Evolutionary conservation across 352 stramenopile genomes (phyloP).

Genomic region (Plasmopara muralis): DNA sequence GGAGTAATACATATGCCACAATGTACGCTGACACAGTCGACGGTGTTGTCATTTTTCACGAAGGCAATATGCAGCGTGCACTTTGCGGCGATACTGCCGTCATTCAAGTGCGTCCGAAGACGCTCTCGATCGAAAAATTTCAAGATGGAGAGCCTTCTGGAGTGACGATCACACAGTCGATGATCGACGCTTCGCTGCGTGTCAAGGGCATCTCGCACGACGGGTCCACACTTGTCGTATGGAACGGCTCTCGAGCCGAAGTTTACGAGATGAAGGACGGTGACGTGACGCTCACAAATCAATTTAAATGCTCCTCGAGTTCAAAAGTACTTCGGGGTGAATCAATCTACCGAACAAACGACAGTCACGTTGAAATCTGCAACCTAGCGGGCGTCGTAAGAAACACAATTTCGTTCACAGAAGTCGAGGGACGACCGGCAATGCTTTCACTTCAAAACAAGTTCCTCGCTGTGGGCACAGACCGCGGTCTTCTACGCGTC

Average conservation of each 20-base stretch:
- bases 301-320: slow-evolving; percentile 71
- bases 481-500: slow-evolving; percentile 77
- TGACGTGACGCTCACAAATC: slow-evolving; percentile 42
- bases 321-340: slow-evolving; percentile 78
- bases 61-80: slow-evolving; percentile 79
- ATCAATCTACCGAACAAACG: slow-evolving; percentile 80
- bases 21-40: slow-evolving; percentile 70
- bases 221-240: slow-evolving; percentile 65
- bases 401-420: slow-evolving; percentile 86
- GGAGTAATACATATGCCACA: slow-evolving; percentile 53
- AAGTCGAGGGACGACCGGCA: slow-evolving; percentile 77
- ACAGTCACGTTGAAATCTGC: slow-evolving; percentile 83
- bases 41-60: slow-evolving; percentile 72
- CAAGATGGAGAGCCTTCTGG: slow-evolving; percentile 41
- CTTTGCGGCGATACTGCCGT: slow-evolving; percentile 77
- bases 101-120: slow-evolving; percentile 71
- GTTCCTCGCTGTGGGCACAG: slow-evolving; percentile 86
- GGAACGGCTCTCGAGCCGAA: slow-evolving; percentile 80
- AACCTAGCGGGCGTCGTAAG: slow-evolving; percentile 86
- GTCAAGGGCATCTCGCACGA: slow-evolving; percentile 86
- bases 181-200: slow-evolving; percentile 51
- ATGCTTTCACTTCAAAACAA: slow-evolving; percentile 86
- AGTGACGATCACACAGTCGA: slow-evolving; percentile 53
- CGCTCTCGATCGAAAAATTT: slow-evolving; percentile 71
- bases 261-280: slow-evolving; percentile 83